Base-by-base conservation (phyloP, 2,329 filamentous ascomycete genomes). In the Nothophoma quercina region DNA sequence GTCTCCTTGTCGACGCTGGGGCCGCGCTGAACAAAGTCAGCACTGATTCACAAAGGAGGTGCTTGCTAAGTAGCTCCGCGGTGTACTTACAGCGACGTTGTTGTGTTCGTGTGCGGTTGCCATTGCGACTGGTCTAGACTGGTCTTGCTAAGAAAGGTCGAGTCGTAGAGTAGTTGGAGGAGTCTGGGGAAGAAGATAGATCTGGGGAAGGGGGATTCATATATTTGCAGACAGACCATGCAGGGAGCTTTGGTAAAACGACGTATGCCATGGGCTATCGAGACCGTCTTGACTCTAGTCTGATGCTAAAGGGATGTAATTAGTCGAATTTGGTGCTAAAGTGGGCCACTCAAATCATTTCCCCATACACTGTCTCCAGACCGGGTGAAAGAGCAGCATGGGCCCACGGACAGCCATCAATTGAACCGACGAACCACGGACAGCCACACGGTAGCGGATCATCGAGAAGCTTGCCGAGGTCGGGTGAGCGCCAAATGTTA, bases 21-120 rank as follows among this genome's bases (percentile, higher is more conserved):
- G 33, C 61, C 63, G 34, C 63, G 63, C 64, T 67, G 51, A n/a
- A 34, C 9, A 8, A 33, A 8, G 25, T 67, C 42, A 64, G 57
- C 15, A 22, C 10, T 16, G 6, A 21, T 9, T 18, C 25, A 42
- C 22, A 22, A 12, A 18, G 21, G 16, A 32, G 10, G 32, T 32
- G 13, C 4, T 13, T n/a, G 26, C n/a, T 13, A 23, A 21, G 23
- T 18, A 16, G 40, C 26, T 33, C 26, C 29, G 28, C 15, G 40
- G 26, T 13, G 19, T 29, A 60, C 62, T 36, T 69, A 73, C 74
- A 51, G 67, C 34, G 33, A 55, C 46, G 35, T 70, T 56, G 47
- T 65, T 74, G 39, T 75, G 70, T 44, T 76, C 71, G 39, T 71
- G 68, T 51, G 73, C 72, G 62, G 76, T 77, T 36, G 77, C 72